A percentile compares a stretch with the other conserved stretches of the same genome.
These are phyloP conservation scores for Fusarium sp. DNA, from an alignment of 2,329 filamentous ascomycete species.

Conservation along the genomic window DNA sequence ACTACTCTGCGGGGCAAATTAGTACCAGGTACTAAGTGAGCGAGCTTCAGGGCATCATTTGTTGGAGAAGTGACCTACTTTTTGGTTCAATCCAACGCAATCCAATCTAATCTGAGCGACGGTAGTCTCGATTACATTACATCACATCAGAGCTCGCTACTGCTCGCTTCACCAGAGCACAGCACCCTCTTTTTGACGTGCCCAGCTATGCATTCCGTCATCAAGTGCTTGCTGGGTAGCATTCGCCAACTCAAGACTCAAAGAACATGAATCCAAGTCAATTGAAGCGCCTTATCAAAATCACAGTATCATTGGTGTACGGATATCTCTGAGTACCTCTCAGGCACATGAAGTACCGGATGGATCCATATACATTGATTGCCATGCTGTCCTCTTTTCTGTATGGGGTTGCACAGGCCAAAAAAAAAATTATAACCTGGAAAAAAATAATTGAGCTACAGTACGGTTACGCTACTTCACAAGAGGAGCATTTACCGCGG, in stretches of 20 bases:
- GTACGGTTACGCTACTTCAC: slow-evolving; percentile 8
- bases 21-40: not conserved
- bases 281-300: not conserved
- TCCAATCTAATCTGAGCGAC: slow-evolving; percentile 10
- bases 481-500: slow-evolving; percentile 36
- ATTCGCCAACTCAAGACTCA: not conserved
- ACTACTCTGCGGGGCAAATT: slow-evolving; percentile 14
- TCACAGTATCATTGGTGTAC: not conserved
- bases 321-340: not conserved
- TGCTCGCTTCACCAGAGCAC: slow-evolving; percentile 5
- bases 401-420: slow-evolving; percentile 35
- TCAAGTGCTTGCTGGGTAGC: slow-evolving; percentile 11
- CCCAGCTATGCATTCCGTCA: slow-evolving; percentile 29
- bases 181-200: slow-evolving; percentile 20
- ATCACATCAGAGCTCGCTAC: slow-evolving; percentile 30
- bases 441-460: slow-evolving; percentile 9
- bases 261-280: not conserved
- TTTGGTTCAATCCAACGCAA: slow-evolving; percentile 1
- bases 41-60: slow-evolving; percentile 15
- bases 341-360: not conserved
- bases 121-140: slow-evolving; percentile 1
- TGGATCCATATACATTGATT: slow-evolving; percentile 1
- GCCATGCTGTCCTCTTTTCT: slow-evolving; percentile 32
- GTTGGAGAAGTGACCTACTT: slow-evolving; percentile 24
- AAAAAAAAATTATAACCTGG: not conserved